Base-by-base conservation (phyloP, 805 yeast genomes). In the Wickerhamiella alocasiicola region DNA sequence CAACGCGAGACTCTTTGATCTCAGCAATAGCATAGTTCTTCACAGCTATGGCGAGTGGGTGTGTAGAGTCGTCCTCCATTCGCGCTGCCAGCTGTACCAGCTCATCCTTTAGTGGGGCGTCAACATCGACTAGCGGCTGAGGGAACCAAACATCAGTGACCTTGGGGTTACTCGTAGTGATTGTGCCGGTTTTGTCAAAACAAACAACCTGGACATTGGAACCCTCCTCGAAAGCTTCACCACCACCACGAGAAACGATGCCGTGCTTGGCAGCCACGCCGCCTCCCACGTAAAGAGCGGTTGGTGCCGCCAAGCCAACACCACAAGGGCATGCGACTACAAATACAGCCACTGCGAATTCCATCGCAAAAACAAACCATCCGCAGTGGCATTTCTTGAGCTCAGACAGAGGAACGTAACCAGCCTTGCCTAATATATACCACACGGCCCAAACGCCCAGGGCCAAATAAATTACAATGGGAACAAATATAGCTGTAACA, bases 181-280 rank as follows among this genome's bases (percentile, higher is more conserved):
- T 72, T 39, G 98, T 91, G 61, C 98, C 98, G 36, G 98, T 91
- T 58, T 91, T 91, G 64, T 91, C 98, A 54, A 91, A 91, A 67
- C 97, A 91, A 66, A 97, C 91, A 39, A 91, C 94, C 62, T 91
- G 98, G 45, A 91, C 76, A 18, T 62, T 63, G 1, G 84, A 71
- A 1, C 79, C 87, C 52, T 81, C 83, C 58, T 81, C 85, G 54
- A 81, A 79, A 2, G 88, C 84, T 36, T 74, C 76, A 25, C 91
- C 91, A 5, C 91, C 91, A 13, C 88, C 88, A 47, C 78, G 70
- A 1, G 81, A 84, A 28, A 81, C 63, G 39, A 81, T 74, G 16
- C 88, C 91, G 54, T 74, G 61, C 52, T 75, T 77, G 11, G 91
- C 91, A 27, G 87, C 84, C 38, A 81, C 55, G 0, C 88, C 84